Conservation (phyloP, 495 filamentous ascomycete genomes). For the Sporormia fimetaria region DNA sequence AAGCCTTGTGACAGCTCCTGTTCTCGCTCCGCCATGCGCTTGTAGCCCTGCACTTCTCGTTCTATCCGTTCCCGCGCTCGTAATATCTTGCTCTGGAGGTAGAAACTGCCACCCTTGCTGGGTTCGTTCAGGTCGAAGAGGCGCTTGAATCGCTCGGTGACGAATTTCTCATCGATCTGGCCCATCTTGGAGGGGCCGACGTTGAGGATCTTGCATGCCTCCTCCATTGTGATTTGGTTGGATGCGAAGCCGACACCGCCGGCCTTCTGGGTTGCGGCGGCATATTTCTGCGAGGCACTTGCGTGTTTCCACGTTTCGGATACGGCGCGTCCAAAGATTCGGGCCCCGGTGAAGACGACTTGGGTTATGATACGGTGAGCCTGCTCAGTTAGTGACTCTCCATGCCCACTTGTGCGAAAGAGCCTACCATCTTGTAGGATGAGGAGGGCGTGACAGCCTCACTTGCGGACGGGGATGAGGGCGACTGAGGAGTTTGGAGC, state of each 20-base stretch:
- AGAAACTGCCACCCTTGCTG: constrained; percentile 91
- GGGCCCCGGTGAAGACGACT: constrained; percentile 77
- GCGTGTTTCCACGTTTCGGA: constrained; percentile 51
- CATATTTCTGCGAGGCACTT: constrained; percentile 66
- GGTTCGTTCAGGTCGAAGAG: constrained; percentile 92
- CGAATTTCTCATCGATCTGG: constrained; percentile 60
- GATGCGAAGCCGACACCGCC: constrained; percentile 43
- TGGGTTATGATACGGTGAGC: constrained; percentile 91
- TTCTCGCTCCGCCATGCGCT: constrained; percentile 40
- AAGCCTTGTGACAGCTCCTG: constrained; percentile 72
- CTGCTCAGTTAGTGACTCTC: constrained; percentile 37
- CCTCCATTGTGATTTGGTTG: constrained; percentile 75
- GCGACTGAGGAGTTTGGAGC: too few relatives aligned
- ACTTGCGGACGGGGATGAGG: too few relatives aligned
- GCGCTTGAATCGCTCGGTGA: constrained; percentile 83
- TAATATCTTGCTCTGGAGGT: constrained; percentile 92
- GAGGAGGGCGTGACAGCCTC: neutral
- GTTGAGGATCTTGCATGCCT: constrained; percentile 96
- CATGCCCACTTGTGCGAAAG: constrained; percentile 4
- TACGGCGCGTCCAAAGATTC: constrained; percentile 88
- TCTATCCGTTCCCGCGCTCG: constrained; percentile 87
- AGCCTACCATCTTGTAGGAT: neutral
- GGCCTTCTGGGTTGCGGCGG: constrained; percentile 47
- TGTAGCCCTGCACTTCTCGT: constrained; percentile 47
- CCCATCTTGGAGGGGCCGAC: constrained; percentile 76